Percentiles rank a stretch among this genome's conserved stretches.
These are phyloP conservation scores for Setomelanomma holmii DNA, from an alignment of 2,329 filamentous ascomycete genomes.

Conservation along the genomic window DNA sequence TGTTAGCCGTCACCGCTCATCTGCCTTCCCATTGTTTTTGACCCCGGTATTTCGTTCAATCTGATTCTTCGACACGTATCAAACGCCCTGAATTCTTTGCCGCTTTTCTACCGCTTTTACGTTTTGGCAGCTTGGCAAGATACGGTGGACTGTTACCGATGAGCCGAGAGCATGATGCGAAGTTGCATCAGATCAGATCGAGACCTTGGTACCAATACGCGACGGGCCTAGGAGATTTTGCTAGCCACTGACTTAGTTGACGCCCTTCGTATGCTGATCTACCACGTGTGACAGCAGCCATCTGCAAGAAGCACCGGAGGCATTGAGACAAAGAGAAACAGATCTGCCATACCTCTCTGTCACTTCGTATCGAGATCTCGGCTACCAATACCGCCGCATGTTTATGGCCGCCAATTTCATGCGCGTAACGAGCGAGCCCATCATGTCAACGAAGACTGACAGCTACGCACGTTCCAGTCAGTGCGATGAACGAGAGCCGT, in stretches of 20 bases:
- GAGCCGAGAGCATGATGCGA: slow-evolving; percentile 2
- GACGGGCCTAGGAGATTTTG: neutral
- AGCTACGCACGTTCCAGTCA: too few relatives aligned
- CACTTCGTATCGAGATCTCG: neutral
- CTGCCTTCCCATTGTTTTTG: slow-evolving; percentile 2
- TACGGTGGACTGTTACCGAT: slow-evolving; percentile 8
- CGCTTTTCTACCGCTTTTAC: slow-evolving; percentile 1
- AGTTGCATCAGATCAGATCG: slow-evolving; percentile 1
- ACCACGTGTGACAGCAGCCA: neutral
- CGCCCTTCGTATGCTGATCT: neutral
- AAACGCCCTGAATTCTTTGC: neutral
- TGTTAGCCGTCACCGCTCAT: slow-evolving; percentile 34
- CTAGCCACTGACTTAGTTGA: neutral
- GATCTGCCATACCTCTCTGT: too few relatives aligned
- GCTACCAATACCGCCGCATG: slow-evolving; percentile 10
- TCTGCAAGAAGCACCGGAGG: neutral
- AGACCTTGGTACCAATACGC: neutral
- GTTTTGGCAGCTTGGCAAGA: slow-evolving; percentile 8
- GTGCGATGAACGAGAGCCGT: slow-evolving; percentile 7
- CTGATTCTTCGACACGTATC: neutral
- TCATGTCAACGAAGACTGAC: too few relatives aligned
- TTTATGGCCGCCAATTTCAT: slow-evolving; percentile 17
- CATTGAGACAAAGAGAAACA: neutral
- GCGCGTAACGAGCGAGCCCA: slow-evolving; percentile 10
- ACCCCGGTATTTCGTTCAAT: neutral